Conservation (phyloP, 345 rosid species). For the Dipteronia sinensis region DNA sequence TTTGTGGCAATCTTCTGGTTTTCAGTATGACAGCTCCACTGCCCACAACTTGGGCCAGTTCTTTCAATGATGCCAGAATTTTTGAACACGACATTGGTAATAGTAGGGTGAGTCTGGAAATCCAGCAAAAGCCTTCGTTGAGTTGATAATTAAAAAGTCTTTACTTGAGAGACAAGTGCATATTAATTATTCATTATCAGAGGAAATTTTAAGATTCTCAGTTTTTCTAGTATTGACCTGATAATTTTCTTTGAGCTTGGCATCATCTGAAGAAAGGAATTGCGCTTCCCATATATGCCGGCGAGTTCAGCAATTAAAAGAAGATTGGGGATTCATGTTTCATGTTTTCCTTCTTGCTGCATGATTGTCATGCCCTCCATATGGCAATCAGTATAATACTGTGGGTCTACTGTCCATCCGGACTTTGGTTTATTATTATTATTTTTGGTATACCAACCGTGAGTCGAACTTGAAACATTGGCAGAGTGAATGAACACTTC, state of each 20-base stretch:
- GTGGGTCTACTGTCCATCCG: too few species aligned
- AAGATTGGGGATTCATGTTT: background rate
- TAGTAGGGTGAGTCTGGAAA: background rate
- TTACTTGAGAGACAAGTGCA: background rate
- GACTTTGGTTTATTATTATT: too few species aligned
- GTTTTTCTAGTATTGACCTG: background rate
- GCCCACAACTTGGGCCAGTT: background rate
- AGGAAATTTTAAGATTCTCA: background rate
- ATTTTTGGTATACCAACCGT: too few species aligned
- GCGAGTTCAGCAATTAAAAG: background rate
- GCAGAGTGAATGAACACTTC: too few species aligned
- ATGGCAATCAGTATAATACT: background rate
- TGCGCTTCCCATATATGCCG: background rate
- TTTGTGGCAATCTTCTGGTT: background rate
- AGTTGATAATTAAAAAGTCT: slow-evolving; percentile 4
- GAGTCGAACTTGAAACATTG: too few species aligned
- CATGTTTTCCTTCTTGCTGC: background rate
- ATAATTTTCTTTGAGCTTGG: background rate
- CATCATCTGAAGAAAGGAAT: background rate
- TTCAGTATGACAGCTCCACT: background rate
- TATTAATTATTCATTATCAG: background rate
- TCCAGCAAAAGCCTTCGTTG: background rate
- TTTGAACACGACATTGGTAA: background rate
- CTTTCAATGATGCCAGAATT: background rate
- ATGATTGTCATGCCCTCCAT: background rate